These are phyloP conservation scores for Ceraceosorus guamensis DNA, from an alignment of 1,284 basidiomycete genomes.

Conservation along the genomic window DNA sequence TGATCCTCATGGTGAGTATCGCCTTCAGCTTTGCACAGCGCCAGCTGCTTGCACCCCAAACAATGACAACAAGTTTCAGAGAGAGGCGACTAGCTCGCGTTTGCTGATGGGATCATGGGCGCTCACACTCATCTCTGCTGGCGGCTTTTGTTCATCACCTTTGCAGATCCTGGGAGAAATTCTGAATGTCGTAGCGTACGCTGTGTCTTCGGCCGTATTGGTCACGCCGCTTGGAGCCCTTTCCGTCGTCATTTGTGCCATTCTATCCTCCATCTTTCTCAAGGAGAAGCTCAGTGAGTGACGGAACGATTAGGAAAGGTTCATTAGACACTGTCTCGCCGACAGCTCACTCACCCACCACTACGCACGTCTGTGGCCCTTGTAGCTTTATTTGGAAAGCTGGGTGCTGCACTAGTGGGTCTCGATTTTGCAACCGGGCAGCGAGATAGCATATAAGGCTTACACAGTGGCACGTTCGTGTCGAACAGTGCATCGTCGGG, in stretches of 20 bases:
- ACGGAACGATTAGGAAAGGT: too few species aligned
- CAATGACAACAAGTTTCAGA: too few species aligned
- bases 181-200: constrained; percentile 59
- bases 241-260: constrained; percentile 89
- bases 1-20: constrained; percentile 37
- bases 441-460: too few species aligned
- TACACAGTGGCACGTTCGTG: too few species aligned
- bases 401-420: too few species aligned
- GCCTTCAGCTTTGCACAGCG: background rate
- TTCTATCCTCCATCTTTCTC: constrained; percentile 84
- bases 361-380: too few species aligned
- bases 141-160: too few species aligned
- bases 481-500: constrained; percentile 81
- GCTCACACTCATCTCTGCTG: background rate
- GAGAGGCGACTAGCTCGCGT: too few species aligned
- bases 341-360: too few species aligned
- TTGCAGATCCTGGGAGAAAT: constrained; percentile 25
- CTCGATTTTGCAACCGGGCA: too few species aligned
- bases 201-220: constrained; percentile 79
- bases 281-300: constrained; percentile 66
- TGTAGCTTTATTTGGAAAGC: constrained; percentile 35
- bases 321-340: too few species aligned
- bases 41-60: background rate
- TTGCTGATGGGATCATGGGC: too few species aligned
- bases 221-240: constrained; percentile 95